Conservation (phyloP, 176 grass and related monocot genomes). For the Carex parvula region DNA sequence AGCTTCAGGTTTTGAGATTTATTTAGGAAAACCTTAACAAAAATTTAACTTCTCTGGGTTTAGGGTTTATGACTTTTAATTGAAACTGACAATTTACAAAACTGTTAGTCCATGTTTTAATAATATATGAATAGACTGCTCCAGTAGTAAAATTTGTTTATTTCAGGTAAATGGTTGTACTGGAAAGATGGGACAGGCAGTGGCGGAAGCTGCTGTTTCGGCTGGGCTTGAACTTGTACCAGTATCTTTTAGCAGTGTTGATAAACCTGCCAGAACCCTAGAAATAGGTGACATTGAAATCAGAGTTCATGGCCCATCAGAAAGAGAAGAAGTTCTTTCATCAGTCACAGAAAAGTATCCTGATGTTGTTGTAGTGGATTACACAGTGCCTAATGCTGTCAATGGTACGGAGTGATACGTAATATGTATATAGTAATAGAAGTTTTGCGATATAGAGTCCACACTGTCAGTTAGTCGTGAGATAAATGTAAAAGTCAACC, state of each 20-base stretch:
- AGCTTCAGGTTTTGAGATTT: not conserved
- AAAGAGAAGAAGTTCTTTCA: slow-evolving; percentile 60
- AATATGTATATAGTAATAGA: not conserved
- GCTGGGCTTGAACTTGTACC: slow-evolving; percentile 82
- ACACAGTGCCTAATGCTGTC: slow-evolving; percentile 86
- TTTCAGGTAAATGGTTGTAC: slow-evolving; percentile 81
- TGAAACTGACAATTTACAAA: not conserved
- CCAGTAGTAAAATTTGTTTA: not conserved
- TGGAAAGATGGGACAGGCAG: slow-evolving; percentile 85
- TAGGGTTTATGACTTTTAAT: slow-evolving; percentile 19
- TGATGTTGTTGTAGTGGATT: slow-evolving; percentile 78
- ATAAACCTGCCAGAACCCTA: slow-evolving; percentile 52
- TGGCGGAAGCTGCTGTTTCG: slow-evolving; percentile 62
- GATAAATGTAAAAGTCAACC: too few relatives aligned
- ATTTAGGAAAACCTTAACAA: not conserved
- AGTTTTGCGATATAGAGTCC: not conserved
- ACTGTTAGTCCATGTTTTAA: not conserved
- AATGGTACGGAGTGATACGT: slow-evolving; percentile 45
- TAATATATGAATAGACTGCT: not conserved
- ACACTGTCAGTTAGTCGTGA: not conserved
- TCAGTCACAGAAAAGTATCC: slow-evolving; percentile 57
- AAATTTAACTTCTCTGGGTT: slow-evolving; percentile 6
- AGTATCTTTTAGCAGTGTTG: slow-evolving; percentile 55
- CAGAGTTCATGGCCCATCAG: slow-evolving; percentile 51
- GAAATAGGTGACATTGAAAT: slow-evolving; percentile 54